phyloP scores from a whole-genome alignment of 345 rosid species.

The Populus alba region DNA sequence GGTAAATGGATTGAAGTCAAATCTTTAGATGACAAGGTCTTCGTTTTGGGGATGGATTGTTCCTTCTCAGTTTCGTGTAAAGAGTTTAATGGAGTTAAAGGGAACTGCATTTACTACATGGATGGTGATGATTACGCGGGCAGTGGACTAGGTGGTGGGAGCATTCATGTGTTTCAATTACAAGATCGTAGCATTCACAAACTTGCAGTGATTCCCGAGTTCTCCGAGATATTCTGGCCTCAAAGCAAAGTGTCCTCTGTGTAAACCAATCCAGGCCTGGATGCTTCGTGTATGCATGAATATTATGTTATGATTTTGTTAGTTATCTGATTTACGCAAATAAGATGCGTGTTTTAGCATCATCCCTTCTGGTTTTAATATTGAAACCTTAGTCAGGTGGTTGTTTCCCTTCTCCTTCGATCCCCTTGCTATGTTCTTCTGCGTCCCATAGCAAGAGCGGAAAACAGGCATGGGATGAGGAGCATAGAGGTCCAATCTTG shows the following conservation, averaged over 20 bases:
- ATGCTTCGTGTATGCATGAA: too few relatives aligned
- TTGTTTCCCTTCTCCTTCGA: too few relatives aligned
- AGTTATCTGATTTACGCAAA: too few relatives aligned
- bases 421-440: too few relatives aligned
- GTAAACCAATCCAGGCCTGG: too few relatives aligned
- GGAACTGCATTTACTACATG: constrained; percentile 19
- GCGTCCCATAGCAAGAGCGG: too few relatives aligned
- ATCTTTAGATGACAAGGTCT: constrained; percentile 3
- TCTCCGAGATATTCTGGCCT: constrained; percentile 7
- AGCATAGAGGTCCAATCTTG: too few relatives aligned
- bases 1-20: constrained; percentile 4
- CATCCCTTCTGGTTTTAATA: too few relatives aligned
- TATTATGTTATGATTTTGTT: too few relatives aligned
- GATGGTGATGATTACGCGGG: neutral
- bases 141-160: neutral
- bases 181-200: neutral
- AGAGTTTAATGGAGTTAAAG: constrained; percentile 6
- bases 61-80: constrained; percentile 25
- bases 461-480: too few relatives aligned
- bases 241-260: neutral
- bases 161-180: neutral
- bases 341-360: too few relatives aligned
- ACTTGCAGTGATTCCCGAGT: neutral
- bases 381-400: too few relatives aligned
- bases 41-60: constrained; percentile 31